Evolutionary conservation across 2,329 filamentous ascomycete genomes (phyloP), one percentile per base, ranked within the genome.

Genomic region (Aureobasidium leucospermi): DNA sequence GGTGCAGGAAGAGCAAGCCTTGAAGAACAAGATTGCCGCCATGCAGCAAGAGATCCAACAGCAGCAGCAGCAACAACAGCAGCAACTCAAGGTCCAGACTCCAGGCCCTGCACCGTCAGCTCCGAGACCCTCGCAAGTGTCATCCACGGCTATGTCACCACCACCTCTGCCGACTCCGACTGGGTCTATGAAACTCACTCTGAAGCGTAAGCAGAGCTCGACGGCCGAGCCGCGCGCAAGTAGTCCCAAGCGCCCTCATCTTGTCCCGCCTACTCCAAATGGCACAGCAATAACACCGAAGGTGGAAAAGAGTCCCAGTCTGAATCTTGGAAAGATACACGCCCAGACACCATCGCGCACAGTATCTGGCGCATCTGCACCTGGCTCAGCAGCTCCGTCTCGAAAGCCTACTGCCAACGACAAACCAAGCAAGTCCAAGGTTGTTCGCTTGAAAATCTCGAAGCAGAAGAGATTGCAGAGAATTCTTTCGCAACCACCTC

Each of bases 141-240:
- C 49, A 2, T 31, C 47, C 11, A 57, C 49, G 6, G 58, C 61
- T 13, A 62, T 62, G 61, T 62, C 63, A 31, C 61, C 60, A 7
- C 60, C 60, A 34, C 57, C 63, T 10, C 11, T 63, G 28, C 62
- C 63, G 6, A 42, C 60, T 4, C 36, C 48, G 19, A 43, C 46
- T 47, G 48, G 60, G 29, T 52, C 46, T 31, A 38, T 59, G 51
- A 70, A 69, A 59, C 49, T 70, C 11, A 66, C 47, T 42, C 60
- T 70, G 32, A 70, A 70, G 58, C 65, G 68, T 23, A 70, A 68
- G 48, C 60, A 61, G 32, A 67, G 65, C 59, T 36, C 53, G n/a
- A 66, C 49, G 15, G 64, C 57, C 5, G 59, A 43, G 41, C 45
- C 48, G 11, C 63, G 63, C 9, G 67, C 67, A 32, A 62, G 59